Base-by-base conservation (phyloP, 2,329 filamentous ascomycete genomes). In the Scytalidium sp. region DNA sequence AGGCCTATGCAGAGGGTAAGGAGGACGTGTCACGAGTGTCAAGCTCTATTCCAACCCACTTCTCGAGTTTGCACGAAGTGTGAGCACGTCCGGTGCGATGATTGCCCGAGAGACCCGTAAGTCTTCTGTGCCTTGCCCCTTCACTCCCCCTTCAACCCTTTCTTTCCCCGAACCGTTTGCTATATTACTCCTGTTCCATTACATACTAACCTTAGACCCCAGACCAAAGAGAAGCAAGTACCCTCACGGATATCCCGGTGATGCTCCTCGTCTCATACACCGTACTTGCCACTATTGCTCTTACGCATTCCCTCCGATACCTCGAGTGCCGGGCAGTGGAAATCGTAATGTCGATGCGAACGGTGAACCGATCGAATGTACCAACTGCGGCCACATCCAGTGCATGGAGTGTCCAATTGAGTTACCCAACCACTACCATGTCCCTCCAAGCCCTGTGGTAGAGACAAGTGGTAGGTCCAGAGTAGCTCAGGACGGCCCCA, bases 71-170 rank as follows among this genome's bases (percentile, higher is more conserved):
- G 91, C 65, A 68, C 74, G 7, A 75, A 74, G 36, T 96, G 91
- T 67, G 71, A 75, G 22, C 91, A 96, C 67, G 67, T 77, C 46
- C 84, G 89, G 47, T 96, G 90, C 73, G 88, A 83, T 36, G 86
- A 86, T 63, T 95, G 90, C 66, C 89, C 88, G 22, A 78, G 90
- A 59, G 84, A 90, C 61, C 90, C 90, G 78, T 90, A 80, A 67
- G 87, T 83, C 41, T 20, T 11, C 15, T 20, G 17, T 25, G 32
- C 23, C 5, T 46, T 50, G 15, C 10, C 22, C 23, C 27, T 21
- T 19, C 27, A 17, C 21, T 17, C n/a, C 40, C 22, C n/a, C 19
- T 41, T n/a, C 29, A n/a, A n/a, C n/a, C n/a, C n/a, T 32, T 39
- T 29, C 29, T 15, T 19, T 4, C 19, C 19, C 39, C n/a, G 21